Conservation (phyloP, 2,329 filamentous ascomycete species). For the Pseudocercospora pini-densiflorae region DNA sequence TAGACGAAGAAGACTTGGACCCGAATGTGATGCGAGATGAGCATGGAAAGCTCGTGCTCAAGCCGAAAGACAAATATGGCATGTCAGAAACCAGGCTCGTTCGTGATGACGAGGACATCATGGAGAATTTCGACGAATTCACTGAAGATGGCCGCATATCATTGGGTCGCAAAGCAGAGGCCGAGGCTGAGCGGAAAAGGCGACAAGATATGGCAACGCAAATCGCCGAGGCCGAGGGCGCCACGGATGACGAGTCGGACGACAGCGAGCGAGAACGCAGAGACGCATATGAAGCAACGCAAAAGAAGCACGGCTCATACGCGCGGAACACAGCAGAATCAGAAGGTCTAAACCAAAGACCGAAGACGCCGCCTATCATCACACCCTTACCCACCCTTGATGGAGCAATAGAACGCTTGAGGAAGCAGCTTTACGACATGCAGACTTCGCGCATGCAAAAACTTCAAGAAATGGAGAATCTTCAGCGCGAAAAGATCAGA, state of each 20-base stretch:
- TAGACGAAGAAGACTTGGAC: conserved; percentile 49
- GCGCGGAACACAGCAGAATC: conserved; percentile 22
- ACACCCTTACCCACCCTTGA: conserved; percentile 76
- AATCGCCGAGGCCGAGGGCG: conserved; percentile 69
- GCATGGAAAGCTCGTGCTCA: conserved; percentile 50
- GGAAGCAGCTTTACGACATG: conserved; percentile 65
- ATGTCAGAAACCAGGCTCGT: conserved; percentile 69
- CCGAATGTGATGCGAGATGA: conserved; percentile 47
- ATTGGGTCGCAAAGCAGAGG: conserved; percentile 78
- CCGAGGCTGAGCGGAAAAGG: conserved; percentile 65
- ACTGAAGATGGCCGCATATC: conserved; percentile 72
- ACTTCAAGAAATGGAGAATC: conserved; percentile 65
- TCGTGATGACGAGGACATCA: conserved; percentile 86
- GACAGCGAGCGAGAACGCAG: conserved; percentile 66
- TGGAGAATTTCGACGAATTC: conserved; percentile 91
- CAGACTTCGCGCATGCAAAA: conserved; percentile 63
- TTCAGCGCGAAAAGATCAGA: conserved; percentile 70
- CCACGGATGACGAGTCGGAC: conserved; percentile 52
- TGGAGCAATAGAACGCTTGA: conserved; percentile 68
- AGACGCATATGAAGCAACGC: conserved; percentile 84
- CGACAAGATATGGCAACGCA: conserved; percentile 80
- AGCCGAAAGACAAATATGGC: conserved; percentile 64
- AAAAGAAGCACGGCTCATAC: conserved; percentile 86
- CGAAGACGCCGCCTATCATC: conserved; percentile 60
- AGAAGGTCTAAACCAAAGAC: conserved; percentile 37